Evolutionary conservation across 106 monocot genomes (phyloP), one percentile per base, ranked within the genome.

Genomic region (Allium fistulosum): DNA sequence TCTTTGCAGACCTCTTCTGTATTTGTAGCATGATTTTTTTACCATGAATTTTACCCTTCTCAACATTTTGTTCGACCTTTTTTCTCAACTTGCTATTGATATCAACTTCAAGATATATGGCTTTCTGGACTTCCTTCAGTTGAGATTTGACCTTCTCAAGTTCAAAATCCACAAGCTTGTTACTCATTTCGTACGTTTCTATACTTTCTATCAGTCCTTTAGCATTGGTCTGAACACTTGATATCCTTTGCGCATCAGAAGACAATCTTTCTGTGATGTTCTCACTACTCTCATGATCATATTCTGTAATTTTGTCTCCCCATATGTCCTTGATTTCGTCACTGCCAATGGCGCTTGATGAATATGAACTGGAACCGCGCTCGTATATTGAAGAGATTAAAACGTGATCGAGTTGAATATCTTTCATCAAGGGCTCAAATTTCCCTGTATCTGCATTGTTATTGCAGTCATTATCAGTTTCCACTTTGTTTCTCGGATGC

Each of bases 401-500:
- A 66, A 79, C 65, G 72, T 81, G 75, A 57, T 90, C 90, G 5
- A 90, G 83, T 15, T 83, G 81, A 53, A 90, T 90, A 73, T 86
- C 86, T 83, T 86, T 86, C 73, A 74, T 72, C 46, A 71, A 49
- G 37, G 77, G 79, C 26, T 57, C 71, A 49, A 66, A 61, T 63
- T 71, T 84, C 17, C 37, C 67, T 63, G 63, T 65, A 56, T 45
- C 22, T 46, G 53, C 53, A 13, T 13, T 46, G 59, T 9, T 67
- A 74, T 69, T 51, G 74, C 52, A 37, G 37, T 37, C 37, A 37
- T 37, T 37, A 37, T 37, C 50, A 53, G 58, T 9, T 52, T 13
- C 66, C 10, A 55, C 53, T 8, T n/a, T 22, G 26, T 68, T 68
- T 58, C 67, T 61, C 10, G 57, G 11, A 65, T 55, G 75, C 26